Percentiles rank a stretch among this genome's conserved stretches.
phyloP scores from a whole-genome alignment of 306 rosid species.

The Cicer cuneatum region DNA sequence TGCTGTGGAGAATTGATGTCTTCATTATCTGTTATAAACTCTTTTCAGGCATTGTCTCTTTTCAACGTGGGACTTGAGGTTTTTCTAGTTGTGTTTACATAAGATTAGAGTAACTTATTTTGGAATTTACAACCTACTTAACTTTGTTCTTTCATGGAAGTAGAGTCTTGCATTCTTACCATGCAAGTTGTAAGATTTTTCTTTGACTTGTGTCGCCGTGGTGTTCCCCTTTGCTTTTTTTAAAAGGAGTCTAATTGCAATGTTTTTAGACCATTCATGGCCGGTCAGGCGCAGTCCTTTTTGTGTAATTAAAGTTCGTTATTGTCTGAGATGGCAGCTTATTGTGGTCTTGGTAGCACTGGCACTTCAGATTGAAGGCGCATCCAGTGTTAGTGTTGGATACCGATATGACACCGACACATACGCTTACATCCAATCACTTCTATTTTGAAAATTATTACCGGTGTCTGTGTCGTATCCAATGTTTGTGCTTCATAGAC shows the following conservation, averaged over 20 bases:
- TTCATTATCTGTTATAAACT: not conserved
- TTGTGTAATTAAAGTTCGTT: not conserved
- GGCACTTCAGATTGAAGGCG: too few relatives aligned
- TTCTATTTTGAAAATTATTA: too few relatives aligned
- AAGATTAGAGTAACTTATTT: not conserved
- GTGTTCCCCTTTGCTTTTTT: not conserved
- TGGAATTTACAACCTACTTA: not conserved
- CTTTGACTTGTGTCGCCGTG: not conserved
- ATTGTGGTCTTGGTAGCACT: too few relatives aligned
- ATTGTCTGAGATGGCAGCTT: not conserved
- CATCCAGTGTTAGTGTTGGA: too few relatives aligned
- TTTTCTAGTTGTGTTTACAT: not conserved
- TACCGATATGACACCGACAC: too few relatives aligned
- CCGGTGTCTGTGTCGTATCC: too few relatives aligned
- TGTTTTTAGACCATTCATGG: not conserved
- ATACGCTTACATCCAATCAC: too few relatives aligned
- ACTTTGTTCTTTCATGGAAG: constrained; percentile 9
- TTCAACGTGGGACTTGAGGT: too few relatives aligned
- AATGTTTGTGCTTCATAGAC: too few relatives aligned
- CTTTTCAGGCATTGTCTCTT: too few relatives aligned
- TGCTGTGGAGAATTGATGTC: constrained; percentile 8
- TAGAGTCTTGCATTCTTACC: not conserved
- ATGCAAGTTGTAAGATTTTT: not conserved
- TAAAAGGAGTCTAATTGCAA: not conserved
- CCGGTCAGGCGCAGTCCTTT: not conserved